Evolutionary conservation across 352 stramenopile genomes (phyloP), one percentile per base, ranked within the genome.

Genomic region (Phytophthora sp.): DNA sequence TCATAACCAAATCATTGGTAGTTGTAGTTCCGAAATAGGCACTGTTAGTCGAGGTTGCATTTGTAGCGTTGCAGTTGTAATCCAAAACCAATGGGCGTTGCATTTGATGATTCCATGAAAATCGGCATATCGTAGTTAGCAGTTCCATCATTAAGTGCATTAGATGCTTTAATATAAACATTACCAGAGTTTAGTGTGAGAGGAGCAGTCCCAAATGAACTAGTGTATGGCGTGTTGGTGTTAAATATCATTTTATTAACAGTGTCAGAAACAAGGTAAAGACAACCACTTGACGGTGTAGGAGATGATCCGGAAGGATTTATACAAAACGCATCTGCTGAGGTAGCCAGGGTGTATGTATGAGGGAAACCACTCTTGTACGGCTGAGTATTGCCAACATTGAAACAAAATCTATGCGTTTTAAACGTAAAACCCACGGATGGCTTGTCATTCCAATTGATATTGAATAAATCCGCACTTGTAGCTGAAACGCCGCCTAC

Each of bases 361-460:
- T 58, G 41, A 38, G 60, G 60, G 23, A 50, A 69, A n/a, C 52
- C 51, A 9, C 5, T 45, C 35, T 62, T 63, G 20, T 57, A 69
- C 15, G 60, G 50, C 21, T 55, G 37, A 30, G 51, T 44, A 52
- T 50, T 57, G 3, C 60, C 60, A 46, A 69, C n/a, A 56, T 69
- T 45, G 28, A 63, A 69, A 39, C 59, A 59, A 55, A 62, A 61
- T 44, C 51, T 4, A 54, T 68, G 59, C 24, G 49, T 68, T 30
- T 69, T 51, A 44, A 20, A 55, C 12, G 49, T 66, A 15, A 67
- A 55, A 13, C 50, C 58, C 20, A 54, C 23, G 23, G 41, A 24
- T 31, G 41, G 42, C 21, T 66, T 61, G 23, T 61, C 58, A 31
- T 66, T 61, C 48, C 48, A 61, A 43, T 38, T 50, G 6, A 61